Conservation (phyloP, 2,329 filamentous ascomycete genomes). For the Venturia effusa region DNA sequence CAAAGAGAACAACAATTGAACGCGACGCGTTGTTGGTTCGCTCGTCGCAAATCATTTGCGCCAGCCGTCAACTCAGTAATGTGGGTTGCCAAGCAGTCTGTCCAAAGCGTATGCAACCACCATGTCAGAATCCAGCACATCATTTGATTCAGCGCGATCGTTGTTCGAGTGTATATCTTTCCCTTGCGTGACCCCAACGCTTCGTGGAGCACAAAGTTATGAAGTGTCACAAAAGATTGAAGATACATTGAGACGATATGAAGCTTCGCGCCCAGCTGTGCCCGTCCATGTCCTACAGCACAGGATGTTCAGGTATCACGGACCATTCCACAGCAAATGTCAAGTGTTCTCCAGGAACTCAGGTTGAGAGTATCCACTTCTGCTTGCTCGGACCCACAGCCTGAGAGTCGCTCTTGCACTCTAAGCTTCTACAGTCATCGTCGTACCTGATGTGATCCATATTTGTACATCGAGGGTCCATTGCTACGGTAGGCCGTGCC, state of each 20-base stretch:
- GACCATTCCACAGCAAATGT: not conserved
- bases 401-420: not conserved
- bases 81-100: not conserved
- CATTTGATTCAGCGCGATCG: no score
- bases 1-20: not conserved
- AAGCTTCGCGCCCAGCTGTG: not conserved
- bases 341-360: not conserved
- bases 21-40: no score
- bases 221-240: not conserved
- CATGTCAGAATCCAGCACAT: not conserved
- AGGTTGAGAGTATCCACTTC: not conserved
- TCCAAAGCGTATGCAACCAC: not conserved
- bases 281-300: not conserved
- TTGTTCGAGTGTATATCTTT: not conserved
- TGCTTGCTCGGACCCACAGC: not conserved
- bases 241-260: not conserved
- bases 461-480: not conserved
- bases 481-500: not conserved
- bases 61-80: not conserved
- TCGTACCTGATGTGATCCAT: not conserved
- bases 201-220: not conserved
- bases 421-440: not conserved
- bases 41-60: not conserved
- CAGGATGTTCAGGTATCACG: not conserved
- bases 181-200: not conserved